Percentiles rank a stretch among this genome's conserved stretches.
These are phyloP conservation scores for Citrullus mucosospermus DNA, from an alignment of 306 rosid genomes.

Conservation along the genomic window DNA sequence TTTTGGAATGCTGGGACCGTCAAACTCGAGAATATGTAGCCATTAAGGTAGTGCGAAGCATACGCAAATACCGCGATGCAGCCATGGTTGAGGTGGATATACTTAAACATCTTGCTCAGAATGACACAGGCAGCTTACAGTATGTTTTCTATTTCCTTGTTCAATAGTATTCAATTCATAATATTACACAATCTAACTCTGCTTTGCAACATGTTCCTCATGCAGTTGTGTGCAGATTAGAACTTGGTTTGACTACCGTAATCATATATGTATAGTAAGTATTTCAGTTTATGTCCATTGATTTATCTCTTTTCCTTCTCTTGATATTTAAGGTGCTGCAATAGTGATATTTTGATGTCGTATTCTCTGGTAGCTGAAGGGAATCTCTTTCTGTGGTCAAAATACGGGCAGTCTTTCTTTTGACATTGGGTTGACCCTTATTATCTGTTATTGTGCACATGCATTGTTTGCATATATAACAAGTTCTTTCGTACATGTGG, in stretches of 20 bases:
- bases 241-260: constrained; percentile 88
- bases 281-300: constrained; percentile 7
- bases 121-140: constrained; percentile 53
- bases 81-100: constrained; percentile 87
- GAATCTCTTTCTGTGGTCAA: background rate
- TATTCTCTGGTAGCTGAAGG: background rate
- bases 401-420: background rate
- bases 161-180: background rate
- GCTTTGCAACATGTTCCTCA: constrained; percentile 5
- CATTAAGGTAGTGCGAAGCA: constrained; percentile 82
- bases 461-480: background rate
- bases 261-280: constrained; percentile 96
- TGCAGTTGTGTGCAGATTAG: constrained; percentile 84
- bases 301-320: background rate
- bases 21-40: constrained; percentile 79
- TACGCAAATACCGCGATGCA: constrained; percentile 77
- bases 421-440: background rate
- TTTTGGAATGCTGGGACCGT: constrained; percentile 99
- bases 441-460: background rate
- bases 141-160: constrained; percentile 13
- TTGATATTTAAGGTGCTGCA: background rate
- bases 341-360: background rate
- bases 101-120: constrained; percentile 52
- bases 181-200: constrained; percentile 10
- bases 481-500: constrained; percentile 17